Percentiles rank a stretch among this genome's conserved stretches.
Evolutionary conservation across 768 basidiomycete genomes (phyloP).

Genomic region (Termitomyces sp.): DNA sequence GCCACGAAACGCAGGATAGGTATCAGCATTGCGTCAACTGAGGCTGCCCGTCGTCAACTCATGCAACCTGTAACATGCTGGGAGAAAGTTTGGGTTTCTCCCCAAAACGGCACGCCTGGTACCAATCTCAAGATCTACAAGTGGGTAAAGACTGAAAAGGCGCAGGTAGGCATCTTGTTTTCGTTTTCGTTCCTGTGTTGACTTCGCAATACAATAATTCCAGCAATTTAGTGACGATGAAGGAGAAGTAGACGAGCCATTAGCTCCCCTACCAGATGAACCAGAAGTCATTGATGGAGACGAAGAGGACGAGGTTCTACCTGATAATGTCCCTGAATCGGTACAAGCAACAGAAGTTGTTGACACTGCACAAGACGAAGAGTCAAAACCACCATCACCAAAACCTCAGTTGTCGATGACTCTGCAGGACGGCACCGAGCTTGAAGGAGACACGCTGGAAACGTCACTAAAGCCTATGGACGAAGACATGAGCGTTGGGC

Average conservation of each 20-base stretch:
- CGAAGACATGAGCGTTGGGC: conserved; percentile 35
- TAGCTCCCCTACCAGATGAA: conserved; percentile 77
- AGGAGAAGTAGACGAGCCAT: conserved; percentile 72
- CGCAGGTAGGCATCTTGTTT: conserved; percentile 47
- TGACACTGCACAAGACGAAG: conserved; percentile 42
- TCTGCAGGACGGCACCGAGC: conserved; percentile 42
- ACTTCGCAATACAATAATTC: not conserved
- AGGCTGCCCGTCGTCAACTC: conserved; percentile 78
- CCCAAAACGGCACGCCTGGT: conserved; percentile 51
- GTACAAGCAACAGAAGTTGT: conserved; percentile 26
- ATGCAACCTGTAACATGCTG: conserved; percentile 88
- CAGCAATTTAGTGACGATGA: conserved; percentile 91
- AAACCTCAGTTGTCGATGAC: conserved; percentile 63
- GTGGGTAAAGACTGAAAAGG: conserved; percentile 80
- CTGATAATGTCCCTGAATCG: conserved; percentile 33
- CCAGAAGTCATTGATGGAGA: conserved; percentile 73
- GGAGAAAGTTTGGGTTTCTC: conserved; percentile 73
- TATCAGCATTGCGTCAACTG: conserved; percentile 71
- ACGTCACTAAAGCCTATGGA: conserved; percentile 57
- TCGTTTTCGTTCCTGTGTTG: not conserved
- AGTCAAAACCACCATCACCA: conserved; percentile 64
- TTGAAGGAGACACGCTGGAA: conserved; percentile 44
- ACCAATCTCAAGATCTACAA: conserved; percentile 66
- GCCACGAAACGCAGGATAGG: conserved; percentile 74
- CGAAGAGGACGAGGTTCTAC: conserved; percentile 66